These are phyloP conservation scores for Musa beccarii DNA, from an alignment of 176 grass and related monocot genomes.

Conservation along the genomic window DNA sequence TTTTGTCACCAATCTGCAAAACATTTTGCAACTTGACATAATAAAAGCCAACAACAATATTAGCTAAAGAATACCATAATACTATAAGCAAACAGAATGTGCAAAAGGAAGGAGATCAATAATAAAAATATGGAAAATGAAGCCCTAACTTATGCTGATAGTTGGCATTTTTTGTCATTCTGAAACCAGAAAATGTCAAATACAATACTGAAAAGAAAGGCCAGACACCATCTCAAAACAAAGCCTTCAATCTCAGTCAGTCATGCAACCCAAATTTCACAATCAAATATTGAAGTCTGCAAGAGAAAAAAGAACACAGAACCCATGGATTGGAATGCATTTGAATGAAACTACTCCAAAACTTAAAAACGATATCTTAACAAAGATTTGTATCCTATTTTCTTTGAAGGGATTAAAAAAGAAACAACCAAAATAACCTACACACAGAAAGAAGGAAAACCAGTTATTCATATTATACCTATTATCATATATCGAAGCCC, in stretches of 20 bases:
- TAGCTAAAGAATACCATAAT: neutral
- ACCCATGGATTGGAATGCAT: conserved; percentile 1
- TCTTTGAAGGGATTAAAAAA: neutral
- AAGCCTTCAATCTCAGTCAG: neutral
- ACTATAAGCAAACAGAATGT: neutral
- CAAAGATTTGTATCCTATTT: neutral
- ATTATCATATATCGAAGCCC: neutral
- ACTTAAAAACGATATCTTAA: neutral
- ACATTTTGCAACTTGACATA: neutral
- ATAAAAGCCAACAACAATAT: neutral
- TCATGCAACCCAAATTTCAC: neutral
- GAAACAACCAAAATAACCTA: neutral
- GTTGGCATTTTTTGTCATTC: neutral
- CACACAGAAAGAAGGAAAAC: neutral
- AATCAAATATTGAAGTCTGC: neutral
- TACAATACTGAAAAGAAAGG: neutral
- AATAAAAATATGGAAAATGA: no score
- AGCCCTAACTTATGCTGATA: neutral
- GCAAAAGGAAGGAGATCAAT: neutral
- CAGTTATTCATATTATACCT: conserved; percentile 7
- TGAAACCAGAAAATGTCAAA: neutral
- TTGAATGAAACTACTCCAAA: neutral
- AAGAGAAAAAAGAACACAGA: neutral
- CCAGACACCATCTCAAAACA: neutral
- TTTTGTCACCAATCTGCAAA: neutral